Percentiles rank a stretch among this genome's conserved stretches.
phyloP scores from a whole-genome alignment of 805 yeast species.

The Hanseniaspora hatyaiensis region DNA sequence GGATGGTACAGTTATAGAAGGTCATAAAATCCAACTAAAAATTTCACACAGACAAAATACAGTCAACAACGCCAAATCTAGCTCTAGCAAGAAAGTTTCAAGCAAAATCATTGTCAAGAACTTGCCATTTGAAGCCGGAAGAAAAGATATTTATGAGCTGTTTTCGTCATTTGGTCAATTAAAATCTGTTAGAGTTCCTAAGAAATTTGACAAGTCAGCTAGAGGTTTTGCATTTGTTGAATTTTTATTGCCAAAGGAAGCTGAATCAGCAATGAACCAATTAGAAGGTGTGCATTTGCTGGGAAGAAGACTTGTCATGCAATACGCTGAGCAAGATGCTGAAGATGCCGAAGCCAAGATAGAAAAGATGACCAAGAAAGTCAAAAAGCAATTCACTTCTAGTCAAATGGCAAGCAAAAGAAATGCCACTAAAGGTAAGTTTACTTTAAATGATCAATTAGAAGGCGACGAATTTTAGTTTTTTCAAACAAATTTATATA shows the following conservation, averaged over 20 bases:
- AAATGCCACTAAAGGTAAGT: constrained; percentile 60
- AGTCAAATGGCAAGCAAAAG: constrained; percentile 61
- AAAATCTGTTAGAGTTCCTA: constrained; percentile 89
- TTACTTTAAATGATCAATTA: constrained; percentile 35
- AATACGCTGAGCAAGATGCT: constrained; percentile 75
- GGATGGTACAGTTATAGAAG: constrained; percentile 72
- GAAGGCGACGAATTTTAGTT: constrained; percentile 24
- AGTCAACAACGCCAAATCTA: constrained; percentile 22
- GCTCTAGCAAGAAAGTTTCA: constrained; percentile 35
- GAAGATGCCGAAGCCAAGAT: constrained; percentile 82
- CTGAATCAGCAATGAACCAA: constrained; percentile 86
- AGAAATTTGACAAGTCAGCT: constrained; percentile 87
- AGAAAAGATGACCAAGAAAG: constrained; percentile 78
- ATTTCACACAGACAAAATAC: constrained; percentile 58
- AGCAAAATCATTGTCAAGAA: constrained; percentile 87
- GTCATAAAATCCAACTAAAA: constrained; percentile 82
- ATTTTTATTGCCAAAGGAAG: constrained; percentile 74
- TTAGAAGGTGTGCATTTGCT: constrained; percentile 91
- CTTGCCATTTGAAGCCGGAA: constrained; percentile 89
- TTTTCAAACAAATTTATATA: not conserved
- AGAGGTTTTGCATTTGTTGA: constrained; percentile 98
- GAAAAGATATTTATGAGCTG: constrained; percentile 83
- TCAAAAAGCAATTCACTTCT: constrained; percentile 66
- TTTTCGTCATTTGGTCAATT: constrained; percentile 91
- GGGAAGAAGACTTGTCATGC: constrained; percentile 89